Evolutionary conservation across 2,329 filamentous ascomycete species (phyloP), one percentile per base, ranked within the genome.

Genomic region (Alternaria ventricosa): DNA sequence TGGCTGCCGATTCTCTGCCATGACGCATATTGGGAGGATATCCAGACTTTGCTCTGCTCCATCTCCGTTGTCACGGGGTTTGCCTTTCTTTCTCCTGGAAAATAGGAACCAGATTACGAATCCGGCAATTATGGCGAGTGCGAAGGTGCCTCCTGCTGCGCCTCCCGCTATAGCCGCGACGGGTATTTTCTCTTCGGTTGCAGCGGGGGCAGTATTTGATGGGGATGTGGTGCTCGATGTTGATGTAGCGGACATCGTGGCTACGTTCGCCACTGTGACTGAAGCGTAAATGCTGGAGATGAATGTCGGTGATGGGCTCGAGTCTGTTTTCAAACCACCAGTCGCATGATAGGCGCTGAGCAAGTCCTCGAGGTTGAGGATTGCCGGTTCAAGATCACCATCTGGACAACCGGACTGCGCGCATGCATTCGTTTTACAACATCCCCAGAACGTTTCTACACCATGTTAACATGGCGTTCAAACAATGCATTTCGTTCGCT

Each of bases 401-500:
- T 60, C 57, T 5, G 72, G 66, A 61, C 80, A 82, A 22, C 51
- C 61, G 4, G 68, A 68, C 25, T 72, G 55, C 3, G 46, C 66
- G 60, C 81, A 82, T 28, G 81, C 72, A 55, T 81, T 75, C 1
- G 65, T 70, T 49, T 66, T 72, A 60, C 81, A 82, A 65, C 81
- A 82, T 4, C 81, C 81, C 60, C 79, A 71, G 62, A 82, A 82
- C 0, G 71, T 71, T 6, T 75, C 47, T 62, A 11, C 13, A 9
- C 2, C 30, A 3, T 0, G 5, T 61, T 8, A 61, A 55, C 10
- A 3, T 30, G 33, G 33, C 20, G 6, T 53, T 15, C 9, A n/a
- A 13, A 25, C 2, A 6, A n/a, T 8, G 6, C 12, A 8, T 7
- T 3, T 2, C 5, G 3, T 4, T 36, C 1, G 20, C 36, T n/a